A percentile compares a stretch with the other conserved stretches of the same genome.
Evolutionary conservation across 2,329 filamentous ascomycete species (phyloP).

Genomic region (Nakataea oryzae): DNA sequence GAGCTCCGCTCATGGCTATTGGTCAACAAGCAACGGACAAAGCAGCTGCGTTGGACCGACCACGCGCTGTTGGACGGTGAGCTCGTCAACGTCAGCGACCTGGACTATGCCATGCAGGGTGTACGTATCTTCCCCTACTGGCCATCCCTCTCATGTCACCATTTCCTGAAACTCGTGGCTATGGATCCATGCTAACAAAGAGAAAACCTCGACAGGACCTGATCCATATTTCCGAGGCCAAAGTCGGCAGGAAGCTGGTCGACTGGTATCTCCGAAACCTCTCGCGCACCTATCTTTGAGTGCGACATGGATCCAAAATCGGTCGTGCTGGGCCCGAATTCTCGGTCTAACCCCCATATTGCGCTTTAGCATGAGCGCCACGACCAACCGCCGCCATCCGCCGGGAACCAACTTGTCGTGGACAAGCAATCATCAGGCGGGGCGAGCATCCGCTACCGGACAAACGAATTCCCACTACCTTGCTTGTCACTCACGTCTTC

Average conservation of each 20-base stretch:
- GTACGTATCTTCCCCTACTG: conserved; percentile 41
- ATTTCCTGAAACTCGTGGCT: background rate
- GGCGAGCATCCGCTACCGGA: background rate
- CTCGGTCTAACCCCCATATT: background rate
- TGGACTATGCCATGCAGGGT: conserved; percentile 94
- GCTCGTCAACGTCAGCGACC: conserved; percentile 82
- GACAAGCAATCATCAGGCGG: background rate
- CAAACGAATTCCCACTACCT: background rate
- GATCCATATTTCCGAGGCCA: conserved; percentile 97
- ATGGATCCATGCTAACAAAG: background rate
- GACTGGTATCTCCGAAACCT: conserved; percentile 99
- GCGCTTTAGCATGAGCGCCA: too few relatives aligned
- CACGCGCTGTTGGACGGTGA: conserved; percentile 87
- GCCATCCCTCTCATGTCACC: background rate
- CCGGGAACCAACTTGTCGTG: background rate
- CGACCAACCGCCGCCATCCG: too few relatives aligned
- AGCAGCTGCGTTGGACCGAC: conserved; percentile 90
- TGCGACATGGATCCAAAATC: conserved; percentile 7
- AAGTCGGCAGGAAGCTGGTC: conserved; percentile 92
- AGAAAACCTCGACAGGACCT: conserved; percentile 56
- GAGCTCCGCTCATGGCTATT: conserved; percentile 88
- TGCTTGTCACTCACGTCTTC: background rate
- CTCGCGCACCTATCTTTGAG: conserved; percentile 76
- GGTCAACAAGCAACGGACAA: conserved; percentile 97
- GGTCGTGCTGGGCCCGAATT: conserved; percentile 1